phyloP scores from a whole-genome alignment of 805 yeast genomes.

The Metschnikowia baotianmanensis region DNA sequence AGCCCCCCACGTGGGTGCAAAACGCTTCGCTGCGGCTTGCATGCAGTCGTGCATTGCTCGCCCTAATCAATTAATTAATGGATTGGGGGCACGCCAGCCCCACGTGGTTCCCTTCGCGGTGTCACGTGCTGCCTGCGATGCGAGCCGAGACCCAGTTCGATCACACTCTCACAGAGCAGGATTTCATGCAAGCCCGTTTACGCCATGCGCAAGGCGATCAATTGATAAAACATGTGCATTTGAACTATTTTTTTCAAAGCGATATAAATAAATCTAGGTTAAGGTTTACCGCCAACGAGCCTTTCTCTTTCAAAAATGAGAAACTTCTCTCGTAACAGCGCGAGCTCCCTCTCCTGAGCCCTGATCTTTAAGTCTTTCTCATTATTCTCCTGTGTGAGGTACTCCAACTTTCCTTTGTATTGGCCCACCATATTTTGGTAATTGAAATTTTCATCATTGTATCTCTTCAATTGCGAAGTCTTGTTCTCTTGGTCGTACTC shows the following conservation, averaged over 20 bases:
- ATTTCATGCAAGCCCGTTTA: no score
- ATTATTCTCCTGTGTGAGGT: constrained; percentile 35
- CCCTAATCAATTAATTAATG: neutral
- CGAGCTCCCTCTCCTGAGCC: constrained; percentile 55
- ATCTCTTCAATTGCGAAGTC: constrained; percentile 45
- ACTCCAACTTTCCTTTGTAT: constrained; percentile 38
- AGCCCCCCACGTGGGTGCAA: constrained; percentile 19
- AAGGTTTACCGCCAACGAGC: neutral
- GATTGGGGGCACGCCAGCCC: no score
- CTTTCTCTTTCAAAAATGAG: constrained; percentile 10
- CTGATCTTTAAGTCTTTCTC: constrained; percentile 45
- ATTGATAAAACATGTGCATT: no score
- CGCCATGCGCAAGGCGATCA: no score
- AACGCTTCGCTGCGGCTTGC: neutral
- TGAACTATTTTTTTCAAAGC: neutral
- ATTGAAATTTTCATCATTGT: constrained; percentile 58
- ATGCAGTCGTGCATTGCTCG: neutral
- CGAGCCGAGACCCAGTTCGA: no score
- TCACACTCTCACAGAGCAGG: no score
- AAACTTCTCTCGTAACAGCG: constrained; percentile 52
- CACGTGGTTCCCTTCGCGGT: constrained; percentile 1
- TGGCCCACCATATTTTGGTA: constrained; percentile 50
- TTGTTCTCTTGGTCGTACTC: constrained; percentile 53
- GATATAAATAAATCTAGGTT: neutral
- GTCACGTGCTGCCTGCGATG: no score